Conservation (phyloP, 495 filamentous ascomycete genomes). For the Recurvomyces mirabilis region DNA sequence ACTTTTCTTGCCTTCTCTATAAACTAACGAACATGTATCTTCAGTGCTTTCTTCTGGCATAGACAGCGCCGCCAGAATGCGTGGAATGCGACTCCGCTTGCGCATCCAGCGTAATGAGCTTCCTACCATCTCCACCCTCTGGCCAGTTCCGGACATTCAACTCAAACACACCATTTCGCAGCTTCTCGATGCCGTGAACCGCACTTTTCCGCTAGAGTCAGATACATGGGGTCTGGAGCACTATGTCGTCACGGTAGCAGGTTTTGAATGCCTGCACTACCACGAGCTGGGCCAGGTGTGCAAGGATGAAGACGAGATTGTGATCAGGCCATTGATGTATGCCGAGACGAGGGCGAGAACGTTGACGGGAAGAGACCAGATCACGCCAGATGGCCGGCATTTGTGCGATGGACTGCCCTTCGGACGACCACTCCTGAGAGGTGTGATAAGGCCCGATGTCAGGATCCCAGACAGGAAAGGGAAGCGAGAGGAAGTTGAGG, state of each 20-base stretch:
- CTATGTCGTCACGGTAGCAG: conserved; percentile 74
- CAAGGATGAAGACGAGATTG: conserved; percentile 73
- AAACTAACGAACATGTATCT: neutral
- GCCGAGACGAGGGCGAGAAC: conserved; percentile 63
- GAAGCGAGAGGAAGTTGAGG: conserved; percentile 7
- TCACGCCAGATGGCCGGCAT: conserved; percentile 66
- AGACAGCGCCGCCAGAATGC: too few relatives aligned
- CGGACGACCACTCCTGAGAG: conserved; percentile 57
- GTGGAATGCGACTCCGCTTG: conserved; percentile 78
- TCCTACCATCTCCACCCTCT: conserved; percentile 64
- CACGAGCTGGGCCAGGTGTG: conserved; percentile 57
- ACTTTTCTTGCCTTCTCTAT: neutral
- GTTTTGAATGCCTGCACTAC: conserved; percentile 87
- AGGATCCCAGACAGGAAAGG: conserved; percentile 15
- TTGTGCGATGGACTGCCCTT: conserved; percentile 85
- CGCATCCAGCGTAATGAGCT: conserved; percentile 70
- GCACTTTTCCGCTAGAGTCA: conserved; percentile 73
- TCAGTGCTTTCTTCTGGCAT: too few relatives aligned
- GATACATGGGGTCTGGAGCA: conserved; percentile 82
- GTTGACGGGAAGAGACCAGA: conserved; percentile 73
- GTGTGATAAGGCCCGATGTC: conserved; percentile 48
- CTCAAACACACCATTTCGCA: conserved; percentile 54
- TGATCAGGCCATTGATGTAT: conserved; percentile 73
- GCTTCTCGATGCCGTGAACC: conserved; percentile 72
- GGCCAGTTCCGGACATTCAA: conserved; percentile 42